A percentile compares a stretch with the other conserved stretches of the same genome.
phyloP scores from a whole-genome alignment of 345 rosid genomes.

The Eucalyptus guilfoylei region DNA sequence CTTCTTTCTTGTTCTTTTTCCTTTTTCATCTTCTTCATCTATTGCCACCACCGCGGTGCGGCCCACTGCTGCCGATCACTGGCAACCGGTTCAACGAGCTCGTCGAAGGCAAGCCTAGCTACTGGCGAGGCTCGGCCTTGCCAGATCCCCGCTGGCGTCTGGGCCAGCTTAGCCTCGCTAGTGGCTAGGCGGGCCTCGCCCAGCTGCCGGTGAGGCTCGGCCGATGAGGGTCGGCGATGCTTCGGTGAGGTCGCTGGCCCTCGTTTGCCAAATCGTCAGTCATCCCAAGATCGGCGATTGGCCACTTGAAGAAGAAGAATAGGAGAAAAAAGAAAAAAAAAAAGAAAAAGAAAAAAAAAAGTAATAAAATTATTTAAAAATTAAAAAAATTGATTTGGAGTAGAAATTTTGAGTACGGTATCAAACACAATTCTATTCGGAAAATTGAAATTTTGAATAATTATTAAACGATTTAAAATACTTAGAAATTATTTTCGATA shows the following conservation, averaged over 20 bases:
- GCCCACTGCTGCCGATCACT: rapidly evolving
- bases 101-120: rapidly evolving
- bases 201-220: rapidly evolving
- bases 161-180: no score
- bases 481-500: rapidly evolving
- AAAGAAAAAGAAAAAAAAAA: rapidly evolving
- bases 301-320: no score
- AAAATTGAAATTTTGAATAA: no score
- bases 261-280: rapidly evolving
- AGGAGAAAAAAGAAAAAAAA: rapidly evolving
- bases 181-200: rapidly evolving
- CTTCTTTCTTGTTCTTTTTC: no score
- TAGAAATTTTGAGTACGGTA: rapidly evolving
- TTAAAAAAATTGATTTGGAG: no score
- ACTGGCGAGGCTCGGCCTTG: rapidly evolving
- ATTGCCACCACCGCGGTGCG: rapidly evolving
- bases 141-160: rapidly evolving
- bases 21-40: no score
- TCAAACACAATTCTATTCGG: rapidly evolving
- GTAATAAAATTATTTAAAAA: no score
- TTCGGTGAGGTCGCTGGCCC: rapidly evolving
- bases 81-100: rapidly evolving
- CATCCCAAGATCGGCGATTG: rapidly evolving
- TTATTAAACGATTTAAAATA: no score
- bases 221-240: rapidly evolving